phyloP scores from a whole-genome alignment of 805 yeast species.

The Isabelozyma heimii region DNA sequence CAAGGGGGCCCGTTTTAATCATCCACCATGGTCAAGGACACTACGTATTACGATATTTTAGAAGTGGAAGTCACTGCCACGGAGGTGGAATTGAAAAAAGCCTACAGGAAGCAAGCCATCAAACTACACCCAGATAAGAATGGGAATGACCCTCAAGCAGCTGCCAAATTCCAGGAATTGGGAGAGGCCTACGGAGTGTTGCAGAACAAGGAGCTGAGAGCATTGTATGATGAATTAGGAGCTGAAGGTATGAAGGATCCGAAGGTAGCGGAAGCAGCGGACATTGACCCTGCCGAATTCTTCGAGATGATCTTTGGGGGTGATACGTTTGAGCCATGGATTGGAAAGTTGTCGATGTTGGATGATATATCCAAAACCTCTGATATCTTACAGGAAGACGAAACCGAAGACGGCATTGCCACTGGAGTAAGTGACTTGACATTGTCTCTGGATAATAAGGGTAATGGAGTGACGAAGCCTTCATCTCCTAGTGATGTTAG shows the following conservation, averaged over 20 bases:
- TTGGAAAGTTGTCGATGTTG: slow-evolving; percentile 56
- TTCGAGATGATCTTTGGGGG: slow-evolving; percentile 82
- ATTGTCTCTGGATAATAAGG: slow-evolving; percentile 2
- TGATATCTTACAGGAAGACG: slow-evolving; percentile 39
- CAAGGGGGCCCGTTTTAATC: not conserved
- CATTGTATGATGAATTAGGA: slow-evolving; percentile 80
- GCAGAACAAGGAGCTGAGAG: slow-evolving; percentile 67
- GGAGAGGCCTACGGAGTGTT: slow-evolving; percentile 74
- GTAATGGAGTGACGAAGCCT: slow-evolving; percentile 3
- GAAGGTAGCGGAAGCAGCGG: slow-evolving; percentile 67
- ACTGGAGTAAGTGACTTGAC: slow-evolving; percentile 11
- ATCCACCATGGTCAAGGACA: slow-evolving; percentile 73
- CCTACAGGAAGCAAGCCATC: slow-evolving; percentile 88
- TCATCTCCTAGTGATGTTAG: slow-evolving; percentile 17
- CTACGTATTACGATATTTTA: slow-evolving; percentile 80
- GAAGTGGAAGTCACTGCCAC: slow-evolving; percentile 70
- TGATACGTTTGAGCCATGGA: slow-evolving; percentile 72
- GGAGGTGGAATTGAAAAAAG: slow-evolving; percentile 82
- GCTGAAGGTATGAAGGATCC: slow-evolving; percentile 48
- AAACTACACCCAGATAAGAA: slow-evolving; percentile 93
- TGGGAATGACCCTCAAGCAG: slow-evolving; percentile 91
- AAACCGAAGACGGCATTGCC: not conserved
- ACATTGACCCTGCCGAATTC: slow-evolving; percentile 59
- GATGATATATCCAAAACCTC: slow-evolving; percentile 69
- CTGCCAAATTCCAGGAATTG: slow-evolving; percentile 74